phyloP scores from a whole-genome alignment of 768 basidiomycete genomes.

The Hygrocybe coccinea region DNA sequence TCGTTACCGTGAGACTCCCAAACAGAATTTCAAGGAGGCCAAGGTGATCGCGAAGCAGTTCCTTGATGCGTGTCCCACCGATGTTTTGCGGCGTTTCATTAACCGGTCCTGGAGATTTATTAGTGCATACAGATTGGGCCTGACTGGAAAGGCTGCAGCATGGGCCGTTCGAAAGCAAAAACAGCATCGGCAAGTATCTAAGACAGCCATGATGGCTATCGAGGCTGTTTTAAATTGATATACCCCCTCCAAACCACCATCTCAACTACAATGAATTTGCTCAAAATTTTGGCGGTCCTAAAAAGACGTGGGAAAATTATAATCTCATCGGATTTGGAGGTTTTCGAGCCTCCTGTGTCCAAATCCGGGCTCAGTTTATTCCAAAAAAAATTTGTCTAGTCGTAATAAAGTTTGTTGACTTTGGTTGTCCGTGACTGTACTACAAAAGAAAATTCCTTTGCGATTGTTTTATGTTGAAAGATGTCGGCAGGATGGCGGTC shows the following conservation, averaged over 20 bases:
- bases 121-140: conserved; percentile 31
- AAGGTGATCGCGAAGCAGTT: conserved; percentile 23
- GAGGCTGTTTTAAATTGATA: conserved; percentile 26
- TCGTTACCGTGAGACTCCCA: conserved; percentile 27
- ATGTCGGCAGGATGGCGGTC: not conserved
- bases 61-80: conserved; percentile 33
- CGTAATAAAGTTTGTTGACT: too few relatives aligned
- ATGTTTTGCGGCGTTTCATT: conserved; percentile 34
- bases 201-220: conserved; percentile 31
- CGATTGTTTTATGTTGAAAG: not conserved
- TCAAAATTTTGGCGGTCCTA: conserved; percentile 23
- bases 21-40: conserved; percentile 28
- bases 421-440: too few relatives aligned
- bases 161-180: conserved; percentile 38
- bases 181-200: conserved; percentile 26
- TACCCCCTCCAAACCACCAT: not conserved
- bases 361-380: too few relatives aligned
- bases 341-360: conserved; percentile 16
- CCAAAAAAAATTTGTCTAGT: too few relatives aligned
- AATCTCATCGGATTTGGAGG: conserved; percentile 15
- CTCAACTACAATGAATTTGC: not conserved
- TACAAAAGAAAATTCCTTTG: not conserved
- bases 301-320: conserved; percentile 25
- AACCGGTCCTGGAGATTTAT: conserved; percentile 34
- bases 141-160: conserved; percentile 34